These are phyloP conservation scores for Aeschynomene evenia DNA, from an alignment of 306 rosid genomes.

Conservation along the genomic window DNA sequence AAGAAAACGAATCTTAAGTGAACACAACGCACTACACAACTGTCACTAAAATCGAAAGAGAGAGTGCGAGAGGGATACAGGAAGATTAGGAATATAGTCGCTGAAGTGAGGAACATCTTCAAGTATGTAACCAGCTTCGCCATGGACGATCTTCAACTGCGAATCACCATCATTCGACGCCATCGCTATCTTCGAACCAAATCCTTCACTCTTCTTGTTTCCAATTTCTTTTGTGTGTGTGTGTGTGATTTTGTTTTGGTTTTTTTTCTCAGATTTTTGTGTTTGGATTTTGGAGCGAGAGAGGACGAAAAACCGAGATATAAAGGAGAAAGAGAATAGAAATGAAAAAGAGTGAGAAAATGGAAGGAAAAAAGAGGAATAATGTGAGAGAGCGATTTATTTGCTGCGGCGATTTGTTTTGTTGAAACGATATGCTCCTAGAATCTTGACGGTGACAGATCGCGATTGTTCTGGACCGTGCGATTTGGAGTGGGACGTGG, in stretches of 20 bases:
- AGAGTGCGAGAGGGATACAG: constrained; percentile 31
- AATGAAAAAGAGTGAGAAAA: neutral
- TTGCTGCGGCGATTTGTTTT: constrained; percentile 8
- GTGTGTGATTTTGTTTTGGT: too few species aligned
- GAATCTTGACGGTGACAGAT: constrained; percentile 11
- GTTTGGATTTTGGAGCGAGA: neutral
- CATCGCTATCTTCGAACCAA: constrained; percentile 24
- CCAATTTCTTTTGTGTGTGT: too few species aligned
- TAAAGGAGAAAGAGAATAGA: neutral
- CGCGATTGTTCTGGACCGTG: constrained; percentile 16
- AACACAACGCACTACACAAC: constrained; percentile 3
- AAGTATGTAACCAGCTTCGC: constrained; percentile 66
- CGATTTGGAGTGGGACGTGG: neutral
- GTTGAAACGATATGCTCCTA: neutral
- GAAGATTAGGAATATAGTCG: constrained; percentile 72
- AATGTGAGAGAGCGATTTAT: neutral
- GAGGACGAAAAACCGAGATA: neutral
- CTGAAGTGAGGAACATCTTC: constrained; percentile 84
- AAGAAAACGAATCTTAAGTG: neutral
- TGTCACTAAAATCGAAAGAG: neutral
- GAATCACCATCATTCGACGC: constrained; percentile 33
- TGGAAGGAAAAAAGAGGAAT: constrained; percentile 1
- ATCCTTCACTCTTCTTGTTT: neutral
- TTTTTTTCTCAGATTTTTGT: neutral
- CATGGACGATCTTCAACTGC: constrained; percentile 50